These are phyloP conservation scores for Gossypium herbaceum DNA, from an alignment of 345 rosid species.

Conservation along the genomic window DNA sequence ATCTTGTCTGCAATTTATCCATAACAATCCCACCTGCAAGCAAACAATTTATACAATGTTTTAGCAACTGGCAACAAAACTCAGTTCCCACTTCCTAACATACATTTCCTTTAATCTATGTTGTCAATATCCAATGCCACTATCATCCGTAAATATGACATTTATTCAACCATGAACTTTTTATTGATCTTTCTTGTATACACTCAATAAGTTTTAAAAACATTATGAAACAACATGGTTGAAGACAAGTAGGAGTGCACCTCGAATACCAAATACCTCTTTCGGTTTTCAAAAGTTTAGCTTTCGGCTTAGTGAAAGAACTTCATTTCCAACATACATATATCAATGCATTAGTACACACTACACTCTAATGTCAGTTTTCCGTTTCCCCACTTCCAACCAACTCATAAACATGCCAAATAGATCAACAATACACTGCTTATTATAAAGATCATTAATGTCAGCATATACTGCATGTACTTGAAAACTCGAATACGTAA, in stretches of 20 bases:
- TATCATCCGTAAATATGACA: background rate
- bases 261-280: background rate
- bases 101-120: background rate
- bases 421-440: background rate
- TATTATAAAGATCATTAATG: too few species aligned
- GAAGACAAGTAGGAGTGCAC: background rate
- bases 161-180: background rate
- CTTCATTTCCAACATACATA: background rate
- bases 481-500: too few species aligned
- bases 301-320: background rate
- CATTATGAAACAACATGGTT: background rate
- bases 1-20: constrained; percentile 59
- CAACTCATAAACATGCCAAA: background rate
- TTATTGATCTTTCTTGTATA: too few species aligned
- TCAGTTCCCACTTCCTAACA: background rate
- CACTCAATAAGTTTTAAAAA: background rate
- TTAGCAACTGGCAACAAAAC: background rate
- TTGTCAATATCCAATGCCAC: background rate
- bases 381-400: background rate
- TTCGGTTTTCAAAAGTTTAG: background rate
- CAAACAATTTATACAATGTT: constrained; percentile 15
- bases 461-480: too few species aligned
- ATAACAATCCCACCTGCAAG: constrained; percentile 56
- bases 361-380: background rate
- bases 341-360: background rate